Percentiles rank a stretch among this genome's conserved stretches.
Conservation (phyloP, 331 rosid genomes). For the Acacia concinna region DNA sequence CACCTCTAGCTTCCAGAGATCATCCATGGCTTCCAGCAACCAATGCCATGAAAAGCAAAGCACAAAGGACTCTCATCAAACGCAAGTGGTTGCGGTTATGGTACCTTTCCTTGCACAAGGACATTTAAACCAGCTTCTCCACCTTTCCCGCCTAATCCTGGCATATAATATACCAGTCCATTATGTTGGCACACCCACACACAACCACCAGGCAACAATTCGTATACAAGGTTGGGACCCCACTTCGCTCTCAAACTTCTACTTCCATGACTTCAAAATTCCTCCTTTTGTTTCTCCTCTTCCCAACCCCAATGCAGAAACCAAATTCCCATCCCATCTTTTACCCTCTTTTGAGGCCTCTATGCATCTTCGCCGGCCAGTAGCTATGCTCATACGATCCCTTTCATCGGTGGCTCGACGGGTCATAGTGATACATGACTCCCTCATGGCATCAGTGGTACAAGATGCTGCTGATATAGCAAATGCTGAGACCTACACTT, state of each 20-base stretch:
- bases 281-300: conserved; percentile 57
- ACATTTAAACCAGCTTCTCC: conserved; percentile 88
- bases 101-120: conserved; percentile 92
- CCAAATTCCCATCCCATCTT: conserved; percentile 70
- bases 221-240: conserved; percentile 67
- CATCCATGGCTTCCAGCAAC: conserved; percentile 26
- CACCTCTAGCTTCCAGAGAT: conserved; percentile 5
- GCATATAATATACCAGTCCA: conserved; percentile 56
- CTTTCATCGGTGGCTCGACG: conserved; percentile 48
- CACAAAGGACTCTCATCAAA: neutral
- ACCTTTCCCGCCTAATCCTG: conserved; percentile 65
- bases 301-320: conserved; percentile 46
- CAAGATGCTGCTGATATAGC: conserved; percentile 46
- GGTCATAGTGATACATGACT: conserved; percentile 72
- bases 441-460: conserved; percentile 63
- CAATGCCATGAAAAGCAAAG: neutral
- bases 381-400: conserved; percentile 40
- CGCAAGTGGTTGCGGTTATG: conserved; percentile 51
- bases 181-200: conserved; percentile 54
- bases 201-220: conserved; percentile 57
- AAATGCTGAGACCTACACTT: conserved; percentile 65
- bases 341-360: conserved; percentile 61
- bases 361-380: conserved; percentile 53
- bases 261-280: conserved; percentile 52
- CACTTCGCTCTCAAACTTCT: conserved; percentile 34